These are phyloP conservation scores for Jaltomata sinuosa DNA, from an alignment of 257 asterid genomes.

Conservation along the genomic window DNA sequence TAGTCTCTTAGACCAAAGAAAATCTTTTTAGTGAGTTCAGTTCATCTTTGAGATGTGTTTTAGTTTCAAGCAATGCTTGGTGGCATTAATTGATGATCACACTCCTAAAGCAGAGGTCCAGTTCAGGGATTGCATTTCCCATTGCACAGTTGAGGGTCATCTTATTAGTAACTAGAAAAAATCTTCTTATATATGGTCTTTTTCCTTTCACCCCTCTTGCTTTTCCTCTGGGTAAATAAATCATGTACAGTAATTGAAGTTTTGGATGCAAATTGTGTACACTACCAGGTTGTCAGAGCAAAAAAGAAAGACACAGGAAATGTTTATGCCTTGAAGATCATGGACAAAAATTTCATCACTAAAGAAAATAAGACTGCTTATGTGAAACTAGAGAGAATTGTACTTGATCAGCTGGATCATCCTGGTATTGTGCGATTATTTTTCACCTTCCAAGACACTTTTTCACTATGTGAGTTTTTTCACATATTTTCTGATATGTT, in stretches of 20 bases:
- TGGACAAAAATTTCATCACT: constrained; percentile 96
- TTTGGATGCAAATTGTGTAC: background rate
- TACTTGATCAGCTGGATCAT: constrained; percentile 93
- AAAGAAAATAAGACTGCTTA: constrained; percentile 97
- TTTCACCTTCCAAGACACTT: constrained; percentile 91
- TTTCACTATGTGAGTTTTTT: constrained; percentile 72
- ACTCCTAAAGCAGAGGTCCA: background rate
- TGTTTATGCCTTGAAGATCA: constrained; percentile 91
- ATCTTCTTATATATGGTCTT: background rate
- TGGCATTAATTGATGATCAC: background rate
- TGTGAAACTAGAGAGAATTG: constrained; percentile 94
- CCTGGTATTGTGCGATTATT: constrained; percentile 85
- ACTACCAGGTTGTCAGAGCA: constrained; percentile 83
- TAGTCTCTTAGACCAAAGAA: background rate
- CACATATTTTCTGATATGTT: background rate
- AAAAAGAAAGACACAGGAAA: constrained; percentile 83
- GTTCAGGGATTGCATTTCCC: background rate
- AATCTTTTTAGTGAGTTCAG: background rate
- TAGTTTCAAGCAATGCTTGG: background rate
- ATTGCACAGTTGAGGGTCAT: background rate
- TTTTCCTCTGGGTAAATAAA: background rate
- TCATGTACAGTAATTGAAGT: background rate
- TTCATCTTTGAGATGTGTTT: background rate
- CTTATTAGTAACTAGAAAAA: background rate
- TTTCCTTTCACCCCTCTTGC: background rate